phyloP scores from a whole-genome alignment of 2,329 filamentous ascomycete genomes.

The Furcasterigmium sp. region DNA sequence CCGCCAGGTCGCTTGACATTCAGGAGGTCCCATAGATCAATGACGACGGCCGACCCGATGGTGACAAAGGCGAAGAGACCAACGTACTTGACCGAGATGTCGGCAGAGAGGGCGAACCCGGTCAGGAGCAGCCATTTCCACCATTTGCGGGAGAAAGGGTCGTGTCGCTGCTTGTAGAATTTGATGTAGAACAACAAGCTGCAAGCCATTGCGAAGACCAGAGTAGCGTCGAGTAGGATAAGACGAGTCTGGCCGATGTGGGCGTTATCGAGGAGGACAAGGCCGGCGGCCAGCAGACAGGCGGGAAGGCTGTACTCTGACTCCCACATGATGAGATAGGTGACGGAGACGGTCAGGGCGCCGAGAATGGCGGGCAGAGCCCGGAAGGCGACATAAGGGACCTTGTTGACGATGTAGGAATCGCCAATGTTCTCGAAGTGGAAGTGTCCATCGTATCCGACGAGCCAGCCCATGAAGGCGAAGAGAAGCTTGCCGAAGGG shows the following conservation, averaged over 20 bases:
- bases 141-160: constrained; percentile 91
- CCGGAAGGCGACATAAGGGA: constrained; percentile 94
- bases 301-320: constrained; percentile 95
- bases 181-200: constrained; percentile 92
- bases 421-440: constrained; percentile 99
- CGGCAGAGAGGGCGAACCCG: constrained; percentile 89
- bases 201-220: constrained; percentile 94
- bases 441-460: constrained; percentile 95
- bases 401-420: constrained; percentile 94
- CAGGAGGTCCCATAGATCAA: constrained; percentile 93
- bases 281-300: constrained; percentile 76
- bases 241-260: constrained; percentile 94
- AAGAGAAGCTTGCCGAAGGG: constrained; percentile 98
- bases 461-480: constrained; percentile 93
- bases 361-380: constrained; percentile 89
- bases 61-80: constrained; percentile 96
- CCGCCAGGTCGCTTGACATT: constrained; percentile 82
- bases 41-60: constrained; percentile 86
- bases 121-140: constrained; percentile 99
- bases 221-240: constrained; percentile 89
- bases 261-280: constrained; percentile 94
- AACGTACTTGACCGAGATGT: constrained; percentile 98
- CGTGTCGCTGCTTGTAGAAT: constrained; percentile 93
- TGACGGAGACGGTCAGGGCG: constrained; percentile 86
- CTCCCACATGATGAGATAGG: constrained; percentile 99